These are phyloP conservation scores for Pilaira anomala DNA, from an alignment of 192 early-diverging fungal genomes.

Conservation along the genomic window DNA sequence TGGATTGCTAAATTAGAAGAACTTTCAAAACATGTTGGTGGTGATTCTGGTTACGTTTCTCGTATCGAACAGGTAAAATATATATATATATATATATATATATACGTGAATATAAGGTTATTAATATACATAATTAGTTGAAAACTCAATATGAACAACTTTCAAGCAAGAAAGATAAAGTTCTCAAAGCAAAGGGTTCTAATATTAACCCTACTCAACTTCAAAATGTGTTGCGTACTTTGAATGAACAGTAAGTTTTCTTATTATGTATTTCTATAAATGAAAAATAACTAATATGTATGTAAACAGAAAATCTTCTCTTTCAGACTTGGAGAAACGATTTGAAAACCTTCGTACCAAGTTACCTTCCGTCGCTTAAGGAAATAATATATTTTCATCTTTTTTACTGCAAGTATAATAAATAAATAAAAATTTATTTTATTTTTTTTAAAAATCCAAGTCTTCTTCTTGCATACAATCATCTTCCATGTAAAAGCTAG, in stretches of 20 bases:
- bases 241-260: conserved; percentile 24
- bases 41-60: conserved; percentile 13
- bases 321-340: too few relatives aligned
- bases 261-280: too few relatives aligned
- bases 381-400: too few relatives aligned
- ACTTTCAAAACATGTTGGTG: conserved; percentile 13
- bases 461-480: conserved; percentile 25
- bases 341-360: too few relatives aligned
- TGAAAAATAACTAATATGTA: too few relatives aligned
- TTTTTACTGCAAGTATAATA: too few relatives aligned
- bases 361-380: too few relatives aligned
- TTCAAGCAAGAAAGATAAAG: not conserved
- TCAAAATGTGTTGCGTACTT: conserved; percentile 5
- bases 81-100: not conserved
- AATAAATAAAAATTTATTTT: too few relatives aligned
- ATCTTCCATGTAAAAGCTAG: conserved; percentile 36
- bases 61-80: conserved; percentile 18
- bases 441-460: conserved; percentile 6
- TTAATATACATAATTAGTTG: conserved; percentile 4
- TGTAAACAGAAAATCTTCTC: not conserved
- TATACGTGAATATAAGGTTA: not conserved
- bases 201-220: conserved; percentile 12
- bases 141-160: conserved; percentile 1
- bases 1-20: conserved; percentile 43
- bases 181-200: not conserved